phyloP scores from a whole-genome alignment of 176 grass and related monocot species.

The Oryza nivara region DNA sequence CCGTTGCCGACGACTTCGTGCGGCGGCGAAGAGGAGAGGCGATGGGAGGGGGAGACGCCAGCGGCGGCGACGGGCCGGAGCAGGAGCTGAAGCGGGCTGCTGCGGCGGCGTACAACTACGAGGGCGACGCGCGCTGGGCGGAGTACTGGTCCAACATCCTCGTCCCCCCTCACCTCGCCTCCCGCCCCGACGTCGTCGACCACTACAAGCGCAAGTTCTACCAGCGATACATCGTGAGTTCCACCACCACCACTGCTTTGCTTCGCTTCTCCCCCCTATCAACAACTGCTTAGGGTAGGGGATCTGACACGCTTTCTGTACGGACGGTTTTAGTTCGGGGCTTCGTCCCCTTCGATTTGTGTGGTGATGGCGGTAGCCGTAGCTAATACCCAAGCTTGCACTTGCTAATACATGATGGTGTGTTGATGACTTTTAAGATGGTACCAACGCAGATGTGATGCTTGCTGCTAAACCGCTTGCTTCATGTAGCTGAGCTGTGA shows the following conservation, averaged over 20 bases:
- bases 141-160: conserved; percentile 89
- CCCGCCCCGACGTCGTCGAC: conserved; percentile 67
- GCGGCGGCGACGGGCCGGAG: conserved; percentile 40
- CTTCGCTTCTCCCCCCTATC: no score
- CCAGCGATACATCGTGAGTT: conserved; percentile 58
- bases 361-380: not conserved
- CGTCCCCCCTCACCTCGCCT: conserved; percentile 69
- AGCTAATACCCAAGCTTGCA: not conserved
- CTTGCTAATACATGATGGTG: not conserved
- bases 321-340: not conserved
- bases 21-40: not conserved
- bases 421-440: not conserved
- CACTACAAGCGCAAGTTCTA: conserved; percentile 98
- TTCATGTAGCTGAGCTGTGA: not conserved
- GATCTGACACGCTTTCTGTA: conserved; percentile 33
- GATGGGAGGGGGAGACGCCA: conserved; percentile 16
- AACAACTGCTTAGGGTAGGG: no score
- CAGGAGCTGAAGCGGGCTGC: conserved; percentile 68
- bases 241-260: not conserved
- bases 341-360: not conserved
- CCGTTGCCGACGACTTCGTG: not conserved
- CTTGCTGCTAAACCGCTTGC: not conserved
- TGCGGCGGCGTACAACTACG: conserved; percentile 88
- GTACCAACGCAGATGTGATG: not conserved
- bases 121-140: conserved; percentile 73